Evolutionary conservation across 192 early-diverging fungal species (phyloP).

Genomic region (Backusella parvicylindrica): DNA sequence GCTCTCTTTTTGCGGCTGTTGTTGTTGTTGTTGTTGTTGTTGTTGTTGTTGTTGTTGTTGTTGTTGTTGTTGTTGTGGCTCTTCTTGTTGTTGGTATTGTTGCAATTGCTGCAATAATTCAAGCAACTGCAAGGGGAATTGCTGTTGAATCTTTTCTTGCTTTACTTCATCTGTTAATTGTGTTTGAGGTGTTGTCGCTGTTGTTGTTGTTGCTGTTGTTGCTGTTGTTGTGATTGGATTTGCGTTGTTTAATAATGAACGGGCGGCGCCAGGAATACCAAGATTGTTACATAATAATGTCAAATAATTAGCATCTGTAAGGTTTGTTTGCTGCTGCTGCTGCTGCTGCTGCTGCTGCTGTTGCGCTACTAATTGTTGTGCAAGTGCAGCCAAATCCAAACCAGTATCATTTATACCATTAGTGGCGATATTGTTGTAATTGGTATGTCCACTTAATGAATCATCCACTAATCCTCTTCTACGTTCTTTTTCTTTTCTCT

Average conservation of each 20-base stretch:
- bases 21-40: neutral
- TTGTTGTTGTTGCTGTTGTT: neutral
- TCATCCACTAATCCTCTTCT: slow-evolving; percentile 19
- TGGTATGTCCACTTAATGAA: neutral
- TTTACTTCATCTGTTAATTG: neutral
- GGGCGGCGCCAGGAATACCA: slow-evolving; percentile 2
- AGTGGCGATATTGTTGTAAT: neutral
- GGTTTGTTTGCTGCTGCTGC: neutral
- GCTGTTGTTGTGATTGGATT: neutral
- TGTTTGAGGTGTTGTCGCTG: neutral
- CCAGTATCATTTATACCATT: neutral
- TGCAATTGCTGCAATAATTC: slow-evolving; percentile 19
- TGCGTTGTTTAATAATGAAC: neutral
- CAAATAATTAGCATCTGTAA: slow-evolving; percentile 13
- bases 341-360: too few relatives aligned
- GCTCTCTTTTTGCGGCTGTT: neutral
- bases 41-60: too few relatives aligned
- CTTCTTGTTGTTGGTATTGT: slow-evolving; percentile 16
- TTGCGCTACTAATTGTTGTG: neutral
- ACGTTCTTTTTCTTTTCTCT: slow-evolving; percentile 58
- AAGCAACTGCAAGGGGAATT: slow-evolving; percentile 11
- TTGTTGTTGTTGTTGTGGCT: neutral
- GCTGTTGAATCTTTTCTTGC: neutral
- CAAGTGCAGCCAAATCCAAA: neutral
- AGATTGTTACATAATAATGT: slow-evolving; percentile 17